Evolutionary conservation across 768 basidiomycete genomes (phyloP), one percentile per base, ranked within the genome.

Genomic region (Mycena olivaceomarginata): DNA sequence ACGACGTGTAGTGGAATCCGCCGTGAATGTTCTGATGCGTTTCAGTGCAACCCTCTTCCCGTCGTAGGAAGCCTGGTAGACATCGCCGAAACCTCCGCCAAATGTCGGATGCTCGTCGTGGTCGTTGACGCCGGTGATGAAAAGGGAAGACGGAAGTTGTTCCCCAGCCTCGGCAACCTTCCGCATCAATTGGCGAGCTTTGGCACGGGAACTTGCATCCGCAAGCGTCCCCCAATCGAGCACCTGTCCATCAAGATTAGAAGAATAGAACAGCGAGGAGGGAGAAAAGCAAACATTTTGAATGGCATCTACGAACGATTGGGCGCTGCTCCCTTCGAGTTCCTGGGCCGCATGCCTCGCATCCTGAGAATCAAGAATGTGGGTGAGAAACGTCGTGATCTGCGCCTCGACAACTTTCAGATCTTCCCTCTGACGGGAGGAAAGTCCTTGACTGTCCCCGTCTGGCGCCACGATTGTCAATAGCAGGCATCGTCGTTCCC

Each of bases 21-120:
- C 51, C n/a, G 66, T 57, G 41, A 57, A 67, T 18, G 10, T 64
- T 15, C 64, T 25, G 12, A 72, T 40, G 5, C 62, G 60, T 22
- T 72, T 72, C 20, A 72, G 48, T 16, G 70, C 70, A 9, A 72
- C 70, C 20, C 1, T 37, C 39, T 53, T 62, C 15, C 60, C 46
- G 10, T 20, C 10, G 39, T 75, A 78, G 10, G 65, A 56, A 9
- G 78, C 81, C 41, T 64, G 70, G 15, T 59, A 60, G 31, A 60
- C 59, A 12, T 60, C 59, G 31, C 59, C 80, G 66, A 82, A 82
- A 6, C 81, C 70, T 31, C 81, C 80, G 4, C 79, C 80, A 46
- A 53, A 74, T 22, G 62, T 71, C 0, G 80, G 60, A 25, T 82
- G 59, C 12, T 43, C 43, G n/a, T 76, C 80, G 59, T 15, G 39